A percentile compares a stretch with the other conserved stretches of the same genome.
Evolutionary conservation across 2,329 filamentous ascomycete species (phyloP).

Genomic region (Harringtonia aguacate): DNA sequence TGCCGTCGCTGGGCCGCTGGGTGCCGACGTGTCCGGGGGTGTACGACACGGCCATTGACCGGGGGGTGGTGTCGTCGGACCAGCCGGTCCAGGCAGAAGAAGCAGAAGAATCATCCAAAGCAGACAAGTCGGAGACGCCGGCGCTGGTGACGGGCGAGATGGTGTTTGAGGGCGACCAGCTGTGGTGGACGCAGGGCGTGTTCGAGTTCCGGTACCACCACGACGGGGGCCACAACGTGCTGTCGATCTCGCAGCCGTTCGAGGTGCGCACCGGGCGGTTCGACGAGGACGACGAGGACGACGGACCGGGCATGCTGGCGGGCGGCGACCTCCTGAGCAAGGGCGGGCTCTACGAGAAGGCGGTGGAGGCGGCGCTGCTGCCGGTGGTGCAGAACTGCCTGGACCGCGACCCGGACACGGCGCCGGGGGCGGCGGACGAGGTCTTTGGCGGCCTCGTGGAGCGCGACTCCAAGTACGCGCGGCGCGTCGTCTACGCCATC

Average conservation of each 20-base stretch:
- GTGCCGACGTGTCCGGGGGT: slow-evolving; percentile 65
- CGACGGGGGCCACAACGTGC: slow-evolving; percentile 81
- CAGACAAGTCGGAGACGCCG: not conserved
- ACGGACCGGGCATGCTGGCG: slow-evolving; percentile 22
- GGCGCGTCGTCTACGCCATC: slow-evolving; percentile 85
- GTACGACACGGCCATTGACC: slow-evolving; percentile 67
- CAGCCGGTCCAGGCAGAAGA: slow-evolving; percentile 37
- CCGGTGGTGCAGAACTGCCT: slow-evolving; percentile 86
- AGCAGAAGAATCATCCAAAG: slow-evolving; percentile 26
- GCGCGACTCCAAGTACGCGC: slow-evolving; percentile 78
- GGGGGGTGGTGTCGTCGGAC: slow-evolving; percentile 64
- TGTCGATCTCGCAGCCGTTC: slow-evolving; percentile 89
- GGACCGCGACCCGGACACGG: slow-evolving; percentile 83
- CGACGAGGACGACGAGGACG: slow-evolving; percentile 50
- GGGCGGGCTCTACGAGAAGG: slow-evolving; percentile 50
- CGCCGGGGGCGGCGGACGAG: slow-evolving; percentile 69
- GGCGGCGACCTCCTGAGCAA: slow-evolving; percentile 11
- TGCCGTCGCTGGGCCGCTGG: slow-evolving; percentile 85
- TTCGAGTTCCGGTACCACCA: slow-evolving; percentile 98
- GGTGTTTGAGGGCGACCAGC: slow-evolving; percentile 79
- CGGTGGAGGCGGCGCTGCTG: slow-evolving; percentile 67
- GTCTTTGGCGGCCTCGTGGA: slow-evolving; percentile 78
- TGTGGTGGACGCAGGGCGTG: slow-evolving; percentile 94
- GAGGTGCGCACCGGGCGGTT: slow-evolving; percentile 79
- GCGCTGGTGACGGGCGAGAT: slow-evolving; percentile 65